A percentile compares a stretch with the other conserved stretches of the same genome.
phyloP scores from a whole-genome alignment of 768 basidiomycete genomes.

The Suillus subaureus region DNA sequence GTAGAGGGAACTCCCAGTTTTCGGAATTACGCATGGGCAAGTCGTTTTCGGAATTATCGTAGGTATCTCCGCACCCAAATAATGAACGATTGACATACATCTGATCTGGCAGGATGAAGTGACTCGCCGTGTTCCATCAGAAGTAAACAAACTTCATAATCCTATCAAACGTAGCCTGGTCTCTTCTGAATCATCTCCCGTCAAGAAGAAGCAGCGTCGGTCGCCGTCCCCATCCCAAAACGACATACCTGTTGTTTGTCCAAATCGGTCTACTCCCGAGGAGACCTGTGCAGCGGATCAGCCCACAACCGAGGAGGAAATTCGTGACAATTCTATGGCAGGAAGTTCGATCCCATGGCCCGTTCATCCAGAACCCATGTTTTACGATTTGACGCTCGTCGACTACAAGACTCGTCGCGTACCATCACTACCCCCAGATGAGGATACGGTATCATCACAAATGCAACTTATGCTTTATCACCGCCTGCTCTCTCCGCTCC shows the following conservation, averaged over 20 bases:
- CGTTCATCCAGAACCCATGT: background rate
- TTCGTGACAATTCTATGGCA: too few species aligned
- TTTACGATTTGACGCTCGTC: constrained; percentile 44
- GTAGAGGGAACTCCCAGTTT: constrained; percentile 84
- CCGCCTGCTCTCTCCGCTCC: constrained; percentile 57
- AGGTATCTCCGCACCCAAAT: constrained; percentile 18
- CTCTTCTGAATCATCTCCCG: constrained; percentile 24
- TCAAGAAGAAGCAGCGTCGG: constrained; percentile 30
- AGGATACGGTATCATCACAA: constrained; percentile 59
- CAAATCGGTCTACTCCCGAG: background rate
- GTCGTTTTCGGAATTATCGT: constrained; percentile 79
- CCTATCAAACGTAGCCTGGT: constrained; percentile 19
- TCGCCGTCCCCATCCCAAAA: constrained; percentile 22
- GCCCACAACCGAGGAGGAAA: background rate
- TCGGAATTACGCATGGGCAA: constrained; percentile 67
- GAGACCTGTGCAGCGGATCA: background rate
- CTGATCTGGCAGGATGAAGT: constrained; percentile 55
- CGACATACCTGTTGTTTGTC: constrained; percentile 7
- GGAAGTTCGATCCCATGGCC: background rate
- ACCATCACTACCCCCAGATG: constrained; percentile 52
- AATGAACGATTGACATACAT: background rate
- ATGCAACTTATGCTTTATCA: constrained; percentile 82
- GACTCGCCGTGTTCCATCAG: constrained; percentile 18
- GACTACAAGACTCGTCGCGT: constrained; percentile 74
- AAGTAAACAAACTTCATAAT: constrained; percentile 6